A percentile compares a stretch with the other conserved stretches of the same genome.
Evolutionary conservation across 805 yeast species (phyloP).

Genomic region (Starmerella vaccinii): DNA sequence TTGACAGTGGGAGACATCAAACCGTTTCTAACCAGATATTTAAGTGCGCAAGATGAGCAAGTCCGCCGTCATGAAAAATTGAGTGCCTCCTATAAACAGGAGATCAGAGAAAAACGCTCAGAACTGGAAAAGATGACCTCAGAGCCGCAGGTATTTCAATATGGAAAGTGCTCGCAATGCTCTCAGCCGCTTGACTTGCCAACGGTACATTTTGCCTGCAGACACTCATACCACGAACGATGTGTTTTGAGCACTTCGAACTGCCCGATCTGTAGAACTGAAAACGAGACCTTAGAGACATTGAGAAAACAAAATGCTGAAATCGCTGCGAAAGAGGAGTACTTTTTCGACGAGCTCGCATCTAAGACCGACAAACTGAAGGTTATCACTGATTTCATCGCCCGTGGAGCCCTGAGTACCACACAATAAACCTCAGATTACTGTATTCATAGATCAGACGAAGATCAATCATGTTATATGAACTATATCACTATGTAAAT

Average conservation of each 20-base stretch:
- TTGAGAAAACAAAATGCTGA: conserved; percentile 51
- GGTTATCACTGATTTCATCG: conserved; percentile 69
- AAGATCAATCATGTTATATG: not conserved
- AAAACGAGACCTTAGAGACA: conserved; percentile 54
- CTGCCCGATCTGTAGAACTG: conserved; percentile 74
- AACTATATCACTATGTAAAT: not conserved
- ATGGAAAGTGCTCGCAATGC: conserved; percentile 58
- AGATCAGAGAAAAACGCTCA: conserved; percentile 45
- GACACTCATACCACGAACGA: conserved; percentile 74
- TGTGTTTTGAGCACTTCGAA: conserved; percentile 42
- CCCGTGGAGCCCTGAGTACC: conserved; percentile 66
- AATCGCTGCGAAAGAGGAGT: conserved; percentile 49
- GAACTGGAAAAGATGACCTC: conserved; percentile 44
- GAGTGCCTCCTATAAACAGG: conserved; percentile 55
- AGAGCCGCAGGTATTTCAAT: conserved; percentile 47
- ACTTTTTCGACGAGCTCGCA: conserved; percentile 49
- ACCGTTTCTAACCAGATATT: conserved; percentile 52
- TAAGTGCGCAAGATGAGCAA: conserved; percentile 51
- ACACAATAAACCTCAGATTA: not conserved
- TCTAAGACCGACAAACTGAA: conserved; percentile 53
- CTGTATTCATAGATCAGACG: not conserved
- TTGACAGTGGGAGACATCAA: conserved; percentile 65
- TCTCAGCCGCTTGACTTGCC: conserved; percentile 61
- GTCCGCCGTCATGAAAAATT: conserved; percentile 59
- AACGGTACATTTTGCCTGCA: conserved; percentile 71